Base-by-base conservation (phyloP, 2,329 filamentous ascomycete genomes). In the Monilinia fructicola region DNA sequence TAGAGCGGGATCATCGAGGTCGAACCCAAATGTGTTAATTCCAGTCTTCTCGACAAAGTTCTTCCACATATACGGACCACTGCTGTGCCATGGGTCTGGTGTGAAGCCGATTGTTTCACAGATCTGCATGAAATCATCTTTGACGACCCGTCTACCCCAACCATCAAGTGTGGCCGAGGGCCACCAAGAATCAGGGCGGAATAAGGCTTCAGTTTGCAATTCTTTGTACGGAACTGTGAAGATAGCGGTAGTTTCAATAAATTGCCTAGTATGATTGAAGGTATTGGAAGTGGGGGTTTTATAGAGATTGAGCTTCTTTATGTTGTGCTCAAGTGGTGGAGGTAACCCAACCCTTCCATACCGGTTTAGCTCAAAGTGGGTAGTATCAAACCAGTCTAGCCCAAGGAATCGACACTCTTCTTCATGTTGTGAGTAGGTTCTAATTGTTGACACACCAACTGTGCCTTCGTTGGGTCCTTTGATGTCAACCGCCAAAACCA, bases 31-130 rank as follows among this genome's bases (percentile, higher is more conserved):
- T 28, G 48, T 53, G 52, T 64, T 18, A 18, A 64, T 64, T n/a
- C 48, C 48, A 18, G 61, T 55, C 21, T 46, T 55, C 16, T 23
- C 14, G 12, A 55, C 61, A 55, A 64, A 64, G 2, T 55, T 14
- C 12, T 46, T 55, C 61, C 61, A 64, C 48, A 64, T 64, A 10
- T 64, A 31, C 16, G 61, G 61, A 35, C 61, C 61, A 11, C 48
- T 54, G 5, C 40, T 64, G 3, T 31, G 7, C 61, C 61, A 64
- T 23, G 61, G 50, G 44, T 54, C 61, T 21, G 61, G 61, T 7
- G 1, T 18, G 52, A 55, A 64, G 12, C 61, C 61, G 18, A 64
- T 44, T 2, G 1, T 54, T 7, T 31, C 35, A 35, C 50, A 54
- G 14, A 64, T 21, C 1, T 35, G 12, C 35, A 44, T 28, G 14